Base-by-base conservation (phyloP, 257 asterid genomes). In the Scutellaria barbata region DNA sequence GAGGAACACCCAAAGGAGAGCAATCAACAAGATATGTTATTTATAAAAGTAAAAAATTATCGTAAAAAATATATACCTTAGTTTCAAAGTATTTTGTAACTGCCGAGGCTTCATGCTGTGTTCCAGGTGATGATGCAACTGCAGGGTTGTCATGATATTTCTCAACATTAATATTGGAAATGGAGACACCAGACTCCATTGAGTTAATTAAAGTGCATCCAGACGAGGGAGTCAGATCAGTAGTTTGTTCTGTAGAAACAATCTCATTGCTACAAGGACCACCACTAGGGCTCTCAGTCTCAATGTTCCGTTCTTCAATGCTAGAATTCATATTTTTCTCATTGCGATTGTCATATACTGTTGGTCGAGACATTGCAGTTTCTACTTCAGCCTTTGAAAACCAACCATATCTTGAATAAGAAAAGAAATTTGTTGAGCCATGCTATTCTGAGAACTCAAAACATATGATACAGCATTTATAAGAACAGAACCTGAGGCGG, bases 401-500 rank as follows among this genome's bases (percentile, higher is more conserved):
- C 66, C 66, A 59, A 8, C 66, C 66, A 59, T 59, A 59, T 59
- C 66, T 59, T 59, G 22, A 59, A 37, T 37, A 59, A 59, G 47
- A 13, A 37, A 59, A 59, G 9, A 42, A 37, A 67, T 22, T 18
- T 43, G 68, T 70, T 30, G 76, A 40, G 48, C 18, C 52, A 54
- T 45, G 33, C 59, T 59, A 73, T 39, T 63, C 39, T 60, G 66
- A 40, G 61, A 66, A 68, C 40, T 58, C 17, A 20, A 59, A 40
- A 30, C 9, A 54, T 16, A 22, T 66, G 67, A 66, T 17, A 35
- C 48, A 55, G 59, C 51, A 12, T 2, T 35, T 10, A n/a, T 1
- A 8, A 56, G 63, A 64, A 48, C 42, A 57, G 59, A 66, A 92
- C 98, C 96, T 90, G 81, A 92, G 96, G 65, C 96, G 90, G 81